Percentiles rank a stretch among this genome's conserved stretches.
These are phyloP conservation scores for Septoria linicola DNA, from an alignment of 2,329 filamentous ascomycete genomes.

Conservation along the genomic window DNA sequence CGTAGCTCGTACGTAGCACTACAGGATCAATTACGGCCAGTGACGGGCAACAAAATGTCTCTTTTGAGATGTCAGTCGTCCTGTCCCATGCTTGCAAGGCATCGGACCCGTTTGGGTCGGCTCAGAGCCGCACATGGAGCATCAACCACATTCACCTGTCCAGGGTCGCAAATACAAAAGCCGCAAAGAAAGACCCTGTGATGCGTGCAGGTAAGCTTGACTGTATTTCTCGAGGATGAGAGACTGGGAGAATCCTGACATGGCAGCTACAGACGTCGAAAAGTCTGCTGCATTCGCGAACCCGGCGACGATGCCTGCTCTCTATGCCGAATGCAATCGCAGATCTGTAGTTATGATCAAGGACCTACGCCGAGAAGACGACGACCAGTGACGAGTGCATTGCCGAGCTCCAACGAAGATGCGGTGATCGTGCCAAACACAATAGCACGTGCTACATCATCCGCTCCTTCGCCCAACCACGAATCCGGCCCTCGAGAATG, in stretches of 20 bases:
- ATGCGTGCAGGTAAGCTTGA: constrained; percentile 18
- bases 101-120: not conserved
- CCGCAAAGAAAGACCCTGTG: constrained; percentile 28
- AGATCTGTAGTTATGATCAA: constrained; percentile 24
- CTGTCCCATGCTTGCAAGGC: not conserved
- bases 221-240: not conserved
- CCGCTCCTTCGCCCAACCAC: not conserved
- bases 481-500: constrained; percentile 17
- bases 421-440: constrained; percentile 1
- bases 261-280: constrained; percentile 15
- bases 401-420: constrained; percentile 6
- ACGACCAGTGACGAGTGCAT: constrained; percentile 12
- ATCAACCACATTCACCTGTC: constrained; percentile 7
- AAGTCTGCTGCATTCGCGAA: constrained; percentile 29
- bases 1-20: not conserved
- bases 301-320: constrained; percentile 28
- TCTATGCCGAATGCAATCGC: constrained; percentile 26
- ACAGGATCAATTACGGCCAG: constrained; percentile 3
- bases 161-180: constrained; percentile 28
- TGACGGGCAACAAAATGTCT: constrained; percentile 13
- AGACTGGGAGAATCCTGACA: not conserved
- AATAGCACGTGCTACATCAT: not conserved
- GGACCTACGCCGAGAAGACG: constrained; percentile 27
- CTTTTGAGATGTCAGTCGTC: not conserved
- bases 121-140: constrained; percentile 12